Evolutionary conservation across 352 stramenopile genomes (phyloP), one percentile per base, ranked within the genome.

Genomic region (Phytopythium kandeliae): DNA sequence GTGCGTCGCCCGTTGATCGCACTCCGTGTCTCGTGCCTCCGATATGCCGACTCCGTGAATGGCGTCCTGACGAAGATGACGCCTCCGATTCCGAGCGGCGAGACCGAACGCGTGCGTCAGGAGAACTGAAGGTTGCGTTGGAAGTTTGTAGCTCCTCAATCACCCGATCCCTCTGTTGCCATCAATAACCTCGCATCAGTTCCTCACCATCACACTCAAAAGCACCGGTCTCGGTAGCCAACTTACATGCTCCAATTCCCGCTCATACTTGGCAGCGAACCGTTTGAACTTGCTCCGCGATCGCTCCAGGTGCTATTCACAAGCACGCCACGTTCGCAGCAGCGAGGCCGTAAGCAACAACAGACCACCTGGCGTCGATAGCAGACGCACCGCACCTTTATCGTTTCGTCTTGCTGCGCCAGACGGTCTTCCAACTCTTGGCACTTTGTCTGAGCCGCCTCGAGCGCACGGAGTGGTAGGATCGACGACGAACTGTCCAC

Each of bases 241-340:
- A 44, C 63, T 37, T 51, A 90, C 81, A 70, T 88, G 67, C 51
- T 93, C 78, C 48, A 93, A 86, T 48, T 93, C 83, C 13, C 71
- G 71, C 54, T 93, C 83, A 33, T 93, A 93, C 51, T 92, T 91
- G 6, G 77, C 83, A 1, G 78, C 83, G 43, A 93, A 93, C 12
- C 80, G 71, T 57, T 90, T 89, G 55, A 93, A 93, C 37, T 93
- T 93, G 58, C 78, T 92, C 19, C 83, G 79, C 19, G 83, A 93
- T 26, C 79, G 65, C 63, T 93, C 83, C 37, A 93, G 48, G 78
- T 87, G 76, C 83, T 92, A 49, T 12, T 33, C 40, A 33, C 40
- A 19, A 12, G 22, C 22, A n/a, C 4, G 3, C 9, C 13, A 8
- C 15, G 17, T 60, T 37, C 33, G 37, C 21, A 57, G 53, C 15